Evolutionary conservation across 202 grass and related monocot species (phyloP), one percentile per base, ranked within the genome.

Genomic region (Zoysia matrella): DNA sequence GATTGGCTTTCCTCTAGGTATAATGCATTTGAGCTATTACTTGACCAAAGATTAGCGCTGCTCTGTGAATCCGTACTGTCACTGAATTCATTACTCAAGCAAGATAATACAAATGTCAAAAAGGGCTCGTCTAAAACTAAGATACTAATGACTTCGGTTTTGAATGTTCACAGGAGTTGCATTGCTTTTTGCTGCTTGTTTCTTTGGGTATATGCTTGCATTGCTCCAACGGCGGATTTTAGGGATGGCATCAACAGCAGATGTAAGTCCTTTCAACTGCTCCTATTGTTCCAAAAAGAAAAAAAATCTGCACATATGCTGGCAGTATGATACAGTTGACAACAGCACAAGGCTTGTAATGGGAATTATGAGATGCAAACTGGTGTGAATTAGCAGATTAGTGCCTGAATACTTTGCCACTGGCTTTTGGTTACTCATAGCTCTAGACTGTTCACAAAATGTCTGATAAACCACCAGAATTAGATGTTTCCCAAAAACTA

Each of bases 1-100:
- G 84, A 83, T 87, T 77, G 89, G 81, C 58, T 99, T 99, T 73
- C 93, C 97, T 82, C 88, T 96, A 83, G 96, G 96, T 99, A 90
- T 11, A 77, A 77, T 75, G 6, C 67, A 75, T 58, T 77, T 86
- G 6, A 72, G 1, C 36, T 75, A 73, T 18, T 80, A 30, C 74
- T 52, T 77, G 50, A 67, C 47, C 36, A 78, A 41, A 78, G 36
- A 73, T 79, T 69, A 45, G 2, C 75, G 13, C 39, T 82, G 8
- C 52, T 76, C 12, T 39, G 15, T 47, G 12, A 56, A 80, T 58
- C 12, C 54, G 78, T 4, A 65, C 0, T 65, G 8, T 65, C 9
- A 49, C 1, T 76, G 22, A 56, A 64, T 72, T 75, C 2, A 13
- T 10, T 83, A 11, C 53, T 77, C 69, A 70, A 79, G 56, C 7